These are phyloP conservation scores for sorghum (Sorghum bicolor) DNA, from an alignment of 176 grass and related monocot species.

Conservation along the genomic window Sorghum_bicolor_NCBIv3 NC_012871.2:63909501-63910000, in stretches of 20 bases:
- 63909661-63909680: not conserved
- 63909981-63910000: not conserved
- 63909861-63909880: not conserved
- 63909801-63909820: not conserved
- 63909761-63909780: not conserved
- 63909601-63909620: conserved; percentile 30
- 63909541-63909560: conserved; percentile 39
- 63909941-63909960: not conserved
- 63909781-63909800: not conserved
- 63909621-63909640: not conserved
- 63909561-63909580: conserved; percentile 32
- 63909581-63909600: conserved; percentile 34
- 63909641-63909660: not conserved
- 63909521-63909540: conserved; percentile 38
- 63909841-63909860: not conserved
- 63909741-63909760: not conserved
- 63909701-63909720: not conserved
- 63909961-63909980: not conserved
- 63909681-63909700: not conserved
- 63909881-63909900: not conserved
- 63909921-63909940: not conserved
- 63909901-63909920: not conserved
- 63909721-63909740: not conserved
- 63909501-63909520: conserved; percentile 54
- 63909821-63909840: not conserved